phyloP scores from a whole-genome alignment of 148 eudicot species.

The Camellia sinensis region DNA sequence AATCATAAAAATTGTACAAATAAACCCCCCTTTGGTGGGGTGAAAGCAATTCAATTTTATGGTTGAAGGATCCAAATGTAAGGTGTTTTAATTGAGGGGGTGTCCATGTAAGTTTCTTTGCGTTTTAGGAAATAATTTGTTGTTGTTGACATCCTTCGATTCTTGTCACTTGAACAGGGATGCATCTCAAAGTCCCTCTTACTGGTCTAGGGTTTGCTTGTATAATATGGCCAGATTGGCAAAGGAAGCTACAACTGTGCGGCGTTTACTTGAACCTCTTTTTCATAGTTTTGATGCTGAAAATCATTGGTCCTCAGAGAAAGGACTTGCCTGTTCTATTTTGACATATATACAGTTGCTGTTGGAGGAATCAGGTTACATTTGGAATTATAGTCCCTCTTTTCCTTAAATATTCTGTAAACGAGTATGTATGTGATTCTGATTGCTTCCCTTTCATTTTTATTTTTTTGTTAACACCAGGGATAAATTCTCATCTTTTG shows the following conservation, averaged over 20 bases:
- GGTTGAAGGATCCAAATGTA: too few species aligned
- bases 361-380: conserved; percentile 80
- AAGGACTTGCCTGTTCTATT: conserved; percentile 69
- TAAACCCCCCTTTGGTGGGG: too few species aligned
- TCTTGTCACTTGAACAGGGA: conserved; percentile 35
- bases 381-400: conserved; percentile 5
- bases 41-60: too few species aligned
- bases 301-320: conserved; percentile 71
- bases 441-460: neutral
- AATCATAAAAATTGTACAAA: too few species aligned
- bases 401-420: neutral
- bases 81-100: too few species aligned
- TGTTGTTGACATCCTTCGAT: conserved; percentile 1
- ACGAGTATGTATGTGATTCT: neutral
- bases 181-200: conserved; percentile 70
- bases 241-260: conserved; percentile 80
- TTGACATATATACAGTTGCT: conserved; percentile 62
- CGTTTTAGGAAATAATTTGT: neutral
- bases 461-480: conserved; percentile 29
- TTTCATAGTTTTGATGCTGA: conserved; percentile 72
- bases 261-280: conserved; percentile 89
- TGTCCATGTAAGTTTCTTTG: neutral
- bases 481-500: conserved; percentile 63
- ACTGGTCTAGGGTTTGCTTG: conserved; percentile 84
- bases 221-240: conserved; percentile 77